Conservation (phyloP, 1,139 yeast genomes). For the Geotrichum siamense region DNA sequence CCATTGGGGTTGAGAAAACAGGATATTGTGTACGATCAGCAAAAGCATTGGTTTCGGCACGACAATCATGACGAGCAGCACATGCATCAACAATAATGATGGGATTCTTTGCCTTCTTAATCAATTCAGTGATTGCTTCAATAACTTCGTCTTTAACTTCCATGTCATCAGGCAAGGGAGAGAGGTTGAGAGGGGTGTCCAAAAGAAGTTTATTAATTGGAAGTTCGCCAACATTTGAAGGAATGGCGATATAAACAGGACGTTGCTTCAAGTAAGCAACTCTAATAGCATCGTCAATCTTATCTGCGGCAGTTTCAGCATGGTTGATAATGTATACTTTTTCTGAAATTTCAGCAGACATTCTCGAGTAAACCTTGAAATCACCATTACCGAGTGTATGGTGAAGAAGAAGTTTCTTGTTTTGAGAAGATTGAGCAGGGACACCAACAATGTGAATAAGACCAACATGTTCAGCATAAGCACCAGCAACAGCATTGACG, state of each 20-base stretch:
- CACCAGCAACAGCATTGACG: constrained; percentile 58
- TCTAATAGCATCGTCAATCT: constrained; percentile 67
- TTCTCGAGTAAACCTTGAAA: constrained; percentile 67
- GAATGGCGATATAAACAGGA: constrained; percentile 78
- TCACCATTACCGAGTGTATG: constrained; percentile 83
- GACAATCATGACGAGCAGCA: constrained; percentile 69
- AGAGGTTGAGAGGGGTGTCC: constrained; percentile 57
- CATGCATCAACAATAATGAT: constrained; percentile 80
- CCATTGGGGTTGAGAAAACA: constrained; percentile 85
- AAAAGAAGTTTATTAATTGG: constrained; percentile 50
- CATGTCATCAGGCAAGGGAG: constrained; percentile 54
- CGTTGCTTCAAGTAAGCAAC: constrained; percentile 66
- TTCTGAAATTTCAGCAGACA: constrained; percentile 63
- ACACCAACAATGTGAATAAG: constrained; percentile 62
- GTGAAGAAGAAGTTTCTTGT: constrained; percentile 50
- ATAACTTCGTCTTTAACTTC: constrained; percentile 70
- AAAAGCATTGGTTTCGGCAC: constrained; percentile 52
- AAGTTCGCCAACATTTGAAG: constrained; percentile 71
- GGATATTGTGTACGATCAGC: constrained; percentile 72
- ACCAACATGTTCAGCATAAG: constrained; percentile 59
- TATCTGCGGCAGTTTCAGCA: constrained; percentile 54
- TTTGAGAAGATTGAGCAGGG: constrained; percentile 55
- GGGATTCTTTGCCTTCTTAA: constrained; percentile 57
- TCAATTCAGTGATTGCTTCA: constrained; percentile 46
- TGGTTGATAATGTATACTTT: constrained; percentile 60